Evolutionary conservation across 1,139 yeast genomes (phyloP).

Genomic region (Geotrichum histeridarum): DNA sequence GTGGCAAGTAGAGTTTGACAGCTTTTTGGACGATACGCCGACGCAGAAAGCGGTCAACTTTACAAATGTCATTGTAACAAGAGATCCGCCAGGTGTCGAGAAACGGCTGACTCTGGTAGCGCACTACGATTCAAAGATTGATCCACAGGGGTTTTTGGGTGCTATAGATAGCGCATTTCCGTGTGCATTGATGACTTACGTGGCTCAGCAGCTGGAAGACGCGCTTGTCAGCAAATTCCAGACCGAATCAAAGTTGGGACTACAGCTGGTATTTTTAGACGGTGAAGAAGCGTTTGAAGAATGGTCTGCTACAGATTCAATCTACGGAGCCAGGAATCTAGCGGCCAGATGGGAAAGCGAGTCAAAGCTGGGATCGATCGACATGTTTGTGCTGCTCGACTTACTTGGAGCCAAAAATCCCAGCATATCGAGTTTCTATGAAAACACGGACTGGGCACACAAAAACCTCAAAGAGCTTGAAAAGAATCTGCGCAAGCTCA

Average conservation of each 20-base stretch:
- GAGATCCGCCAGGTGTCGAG: constrained; percentile 31
- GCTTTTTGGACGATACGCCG: constrained; percentile 41
- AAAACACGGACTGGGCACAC: constrained; percentile 42
- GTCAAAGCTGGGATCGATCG: constrained; percentile 35
- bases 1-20: constrained; percentile 44
- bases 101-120: constrained; percentile 47
- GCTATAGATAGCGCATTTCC: constrained; percentile 57
- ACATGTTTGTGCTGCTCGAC: constrained; percentile 46
- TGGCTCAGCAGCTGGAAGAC: constrained; percentile 39
- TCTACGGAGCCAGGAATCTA: constrained; percentile 51
- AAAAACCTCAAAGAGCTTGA: constrained; percentile 34
- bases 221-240: constrained; percentile 31
- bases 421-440: constrained; percentile 45
- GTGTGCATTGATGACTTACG: constrained; percentile 48
- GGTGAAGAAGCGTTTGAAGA: constrained; percentile 53
- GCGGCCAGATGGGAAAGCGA: constrained; percentile 41
- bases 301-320: constrained; percentile 50
- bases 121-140: constrained; percentile 50
- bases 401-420: constrained; percentile 43
- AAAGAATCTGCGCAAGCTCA: constrained; percentile 20
- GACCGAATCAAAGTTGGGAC: constrained; percentile 33
- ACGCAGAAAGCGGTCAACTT: constrained; percentile 36
- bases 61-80: constrained; percentile 44
- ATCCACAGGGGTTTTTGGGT: constrained; percentile 53
- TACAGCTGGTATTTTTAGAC: constrained; percentile 51